Evolutionary conservation across 1,139 yeast genomes (phyloP), one percentile per base, ranked within the genome.

Genomic region (Yamadazyma dendronema): DNA sequence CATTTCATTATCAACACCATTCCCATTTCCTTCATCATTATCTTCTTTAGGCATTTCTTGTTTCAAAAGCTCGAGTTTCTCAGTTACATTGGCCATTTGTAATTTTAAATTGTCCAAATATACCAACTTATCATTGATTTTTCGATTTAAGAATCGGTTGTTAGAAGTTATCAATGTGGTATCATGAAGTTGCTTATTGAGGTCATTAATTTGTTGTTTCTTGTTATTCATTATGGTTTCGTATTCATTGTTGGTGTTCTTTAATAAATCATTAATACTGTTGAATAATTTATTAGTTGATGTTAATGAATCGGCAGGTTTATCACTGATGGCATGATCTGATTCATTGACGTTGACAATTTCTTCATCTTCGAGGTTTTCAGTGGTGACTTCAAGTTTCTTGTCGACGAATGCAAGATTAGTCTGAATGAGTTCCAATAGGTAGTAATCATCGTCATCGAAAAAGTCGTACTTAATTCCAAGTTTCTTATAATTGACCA

Each of bases 101-200:
- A 71, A 51, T 49, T 70, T 71, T 41, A 71, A 55, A 36, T 64
- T 69, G 47, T 71, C 77, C 41, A 71, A 56, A 28, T 57, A 50
- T 4, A 61, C 46, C 34, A 71, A 56, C 40, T 67, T 67, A 30
- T 67, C 71, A 27, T 62, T 53, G 16, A 71, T 62, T 42, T 66
- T 65, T 40, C 57, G 66, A 23, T 68, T 56, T 32, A 64, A 49
- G 43, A 58, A 70, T 33, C 73, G 54, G 46, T 71, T 71, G 43
- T 71, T 70, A 26, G 75, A 74, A 1, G 76, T 70, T 14, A 66
- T 59, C 19, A 71, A 64, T 4, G 74, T 67, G 14, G 73, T 58
- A 42, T 71, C 73, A 35, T 66, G 69, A 23, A 71, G 52, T 30
- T 67, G 63, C 42, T 58, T 55, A 49, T 69, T 67, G 39, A 71